Base-by-base conservation (phyloP, 2,329 filamentous ascomycete species). In the Amesomyces nigricolor region DNA sequence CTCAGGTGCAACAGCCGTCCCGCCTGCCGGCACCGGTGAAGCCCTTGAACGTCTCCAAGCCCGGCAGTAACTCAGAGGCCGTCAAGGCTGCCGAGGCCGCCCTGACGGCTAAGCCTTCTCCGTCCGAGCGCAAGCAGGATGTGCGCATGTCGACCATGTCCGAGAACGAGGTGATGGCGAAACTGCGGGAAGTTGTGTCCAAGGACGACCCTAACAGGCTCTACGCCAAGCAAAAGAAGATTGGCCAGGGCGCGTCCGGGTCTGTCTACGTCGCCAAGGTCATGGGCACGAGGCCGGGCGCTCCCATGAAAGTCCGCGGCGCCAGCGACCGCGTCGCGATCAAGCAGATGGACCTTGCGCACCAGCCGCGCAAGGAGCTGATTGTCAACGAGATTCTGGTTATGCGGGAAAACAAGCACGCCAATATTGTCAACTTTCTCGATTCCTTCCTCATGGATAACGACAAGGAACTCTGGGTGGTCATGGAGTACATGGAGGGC, bases 401-500 rank as follows among this genome's bases (percentile, higher is more conserved):
- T 58, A 99, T 99, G 94, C 96, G 97, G 76, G 94, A 99, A 75
- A 96, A 90, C 77, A 89, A 91, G 70, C 94, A 99, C 72, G 86
- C 88, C 58, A 99, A 99, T 73, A 99, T 99, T 76, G 94, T 99
- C 73, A 99, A 99, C 74, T 99, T 96, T 75, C 77, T 99, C 35
- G 94, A 99, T 65, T 91, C 92, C 3, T 99, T 97, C 78, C 75
- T 99, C 68, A 89, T 94, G 67, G 95, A 96, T 71, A 92, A 94
- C 71, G 91, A 89, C 66, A 83, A 88, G 53, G 94, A 99, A 71
- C 81, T 99, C n/a, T 99, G 94, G 94, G 91, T 99, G 10, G 92
- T 99, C 51, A 96, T 99, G 94, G 94, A 99, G 75, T 99, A 91
- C 67, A 99, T 99, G 94, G 94, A 99, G 74, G 94, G 94, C 65